phyloP scores from a whole-genome alignment of 2,329 filamentous ascomycete species.

The Chaetomium olivaceum region DNA sequence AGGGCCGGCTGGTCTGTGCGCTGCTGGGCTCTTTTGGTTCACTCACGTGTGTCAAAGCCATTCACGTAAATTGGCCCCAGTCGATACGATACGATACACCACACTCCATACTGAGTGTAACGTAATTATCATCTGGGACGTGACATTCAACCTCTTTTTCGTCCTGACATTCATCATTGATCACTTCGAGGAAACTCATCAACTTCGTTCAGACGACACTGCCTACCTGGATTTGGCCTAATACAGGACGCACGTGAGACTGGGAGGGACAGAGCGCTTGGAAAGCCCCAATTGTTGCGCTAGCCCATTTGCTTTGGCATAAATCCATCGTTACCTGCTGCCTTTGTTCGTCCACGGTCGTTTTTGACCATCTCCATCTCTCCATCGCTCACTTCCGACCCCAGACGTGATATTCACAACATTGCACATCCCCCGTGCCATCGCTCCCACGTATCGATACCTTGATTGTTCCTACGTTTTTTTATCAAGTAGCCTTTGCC shows the following conservation, averaged over 20 bases:
- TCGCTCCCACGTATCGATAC: neutral
- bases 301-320: constrained; percentile 20
- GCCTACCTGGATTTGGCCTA: neutral
- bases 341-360: neutral
- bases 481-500: constrained; percentile 10
- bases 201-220: neutral
- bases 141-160: neutral
- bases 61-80: neutral
- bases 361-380: neutral
- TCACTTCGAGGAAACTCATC: neutral
- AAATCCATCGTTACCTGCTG: constrained; percentile 9
- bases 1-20: constrained; percentile 16
- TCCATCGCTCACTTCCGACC: neutral
- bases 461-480: constrained; percentile 1
- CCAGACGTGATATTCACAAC: constrained; percentile 16
- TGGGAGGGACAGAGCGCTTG: constrained; percentile 9
- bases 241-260: constrained; percentile 3
- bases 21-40: neutral
- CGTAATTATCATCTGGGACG: neutral
- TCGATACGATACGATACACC: neutral
- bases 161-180: neutral
- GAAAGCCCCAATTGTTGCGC: constrained; percentile 19
- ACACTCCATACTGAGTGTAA: neutral
- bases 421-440: neutral
- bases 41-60: neutral